A percentile compares a stretch with the other conserved stretches of the same genome.
These are phyloP conservation scores for Daldinia sp. DNA, from an alignment of 2,329 filamentous ascomycete genomes.

Conservation along the genomic window DNA sequence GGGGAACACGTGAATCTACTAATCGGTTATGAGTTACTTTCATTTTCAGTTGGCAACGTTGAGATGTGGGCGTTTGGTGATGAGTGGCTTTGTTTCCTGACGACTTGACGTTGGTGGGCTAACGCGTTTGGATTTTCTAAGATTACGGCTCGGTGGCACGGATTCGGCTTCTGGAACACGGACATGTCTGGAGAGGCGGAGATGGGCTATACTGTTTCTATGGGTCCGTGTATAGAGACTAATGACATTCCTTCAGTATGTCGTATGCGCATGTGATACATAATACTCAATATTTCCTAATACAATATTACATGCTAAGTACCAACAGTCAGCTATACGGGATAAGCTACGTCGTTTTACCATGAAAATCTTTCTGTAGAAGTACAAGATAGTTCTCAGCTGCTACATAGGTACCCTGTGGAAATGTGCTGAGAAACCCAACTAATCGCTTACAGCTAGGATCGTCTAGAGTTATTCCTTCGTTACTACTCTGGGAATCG, in stretches of 20 bases:
- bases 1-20: not conserved
- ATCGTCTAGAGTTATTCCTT: not conserved
- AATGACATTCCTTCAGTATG: not conserved
- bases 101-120: not conserved
- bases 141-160: not conserved
- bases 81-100: not conserved
- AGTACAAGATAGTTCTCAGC: not conserved
- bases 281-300: not conserved
- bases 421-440: not conserved
- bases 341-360: not conserved
- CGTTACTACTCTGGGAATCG: not conserved
- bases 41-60: not conserved
- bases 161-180: not conserved
- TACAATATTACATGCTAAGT: not conserved
- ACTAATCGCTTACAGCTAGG: not conserved
- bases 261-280: not conserved
- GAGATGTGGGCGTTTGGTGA: constrained; percentile 10
- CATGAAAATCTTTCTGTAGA: not conserved
- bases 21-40: not conserved
- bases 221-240: not conserved
- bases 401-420: not conserved
- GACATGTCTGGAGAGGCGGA: not conserved
- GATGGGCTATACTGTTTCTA: not conserved
- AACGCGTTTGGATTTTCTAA: constrained; percentile 2
- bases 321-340: too few relatives aligned